Conservation (phyloP, 768 basidiomycete genomes). For the Udeniomyces megalosporus region DNA sequence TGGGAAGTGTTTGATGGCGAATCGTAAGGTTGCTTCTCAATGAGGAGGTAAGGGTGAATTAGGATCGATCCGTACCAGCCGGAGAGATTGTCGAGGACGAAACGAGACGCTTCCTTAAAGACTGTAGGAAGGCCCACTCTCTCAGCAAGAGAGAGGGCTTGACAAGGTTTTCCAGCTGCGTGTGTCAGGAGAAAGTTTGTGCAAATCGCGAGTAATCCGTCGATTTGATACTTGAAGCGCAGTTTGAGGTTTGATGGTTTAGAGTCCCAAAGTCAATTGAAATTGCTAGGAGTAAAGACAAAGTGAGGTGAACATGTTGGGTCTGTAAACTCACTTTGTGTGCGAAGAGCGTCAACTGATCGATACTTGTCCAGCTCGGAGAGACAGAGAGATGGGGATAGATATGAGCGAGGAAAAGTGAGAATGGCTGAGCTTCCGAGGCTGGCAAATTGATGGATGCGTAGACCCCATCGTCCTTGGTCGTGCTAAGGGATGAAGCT, state of each 20-base stretch:
- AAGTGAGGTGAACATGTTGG: not conserved
- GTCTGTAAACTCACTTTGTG: not conserved
- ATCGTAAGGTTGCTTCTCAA: no score
- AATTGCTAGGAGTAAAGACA: not conserved
- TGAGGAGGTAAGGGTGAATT: no score
- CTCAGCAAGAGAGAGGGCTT: conserved; percentile 2
- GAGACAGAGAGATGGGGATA: conserved; percentile 6
- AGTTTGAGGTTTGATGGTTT: no score
- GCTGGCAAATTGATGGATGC: not conserved
- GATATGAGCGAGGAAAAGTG: not conserved
- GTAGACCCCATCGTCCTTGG: not conserved
- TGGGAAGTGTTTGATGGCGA: no score
- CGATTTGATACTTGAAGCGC: not conserved
- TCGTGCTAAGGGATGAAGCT: no score
- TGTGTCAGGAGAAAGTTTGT: not conserved
- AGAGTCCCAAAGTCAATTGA: no score
- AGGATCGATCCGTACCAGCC: not conserved
- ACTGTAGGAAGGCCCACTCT: not conserved
- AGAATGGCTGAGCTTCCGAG: not conserved
- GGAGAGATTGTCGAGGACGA: conserved; percentile 2
- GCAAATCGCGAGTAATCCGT: not conserved
- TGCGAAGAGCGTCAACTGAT: not conserved
- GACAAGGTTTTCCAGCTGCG: not conserved
- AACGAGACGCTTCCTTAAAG: not conserved
- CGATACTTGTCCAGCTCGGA: not conserved